Conservation (phyloP, 352 stramenopile species). For the Phytophthora cactorum region DNA sequence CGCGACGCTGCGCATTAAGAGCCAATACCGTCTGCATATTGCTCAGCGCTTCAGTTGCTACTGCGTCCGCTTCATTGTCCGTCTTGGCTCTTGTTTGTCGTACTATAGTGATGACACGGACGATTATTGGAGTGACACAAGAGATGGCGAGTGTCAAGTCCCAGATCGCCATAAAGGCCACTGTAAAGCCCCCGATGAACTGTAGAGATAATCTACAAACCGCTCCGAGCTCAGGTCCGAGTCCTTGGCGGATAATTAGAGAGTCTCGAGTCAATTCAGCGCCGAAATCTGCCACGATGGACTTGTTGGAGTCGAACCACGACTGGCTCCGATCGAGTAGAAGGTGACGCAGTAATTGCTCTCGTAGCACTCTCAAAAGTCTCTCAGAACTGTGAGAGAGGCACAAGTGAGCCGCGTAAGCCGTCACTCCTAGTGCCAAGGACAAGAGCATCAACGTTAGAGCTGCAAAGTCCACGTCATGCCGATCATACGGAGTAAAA, state of each 20-base stretch:
- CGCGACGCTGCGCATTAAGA: constrained; percentile 37
- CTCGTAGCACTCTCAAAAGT: constrained; percentile 20
- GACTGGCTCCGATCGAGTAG: constrained; percentile 28
- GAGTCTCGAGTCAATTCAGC: constrained; percentile 25
- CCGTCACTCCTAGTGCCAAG: constrained; percentile 22
- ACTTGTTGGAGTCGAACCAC: constrained; percentile 26
- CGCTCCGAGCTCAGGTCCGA: constrained; percentile 23
- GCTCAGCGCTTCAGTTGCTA: constrained; percentile 32
- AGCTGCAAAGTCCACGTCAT: constrained; percentile 19
- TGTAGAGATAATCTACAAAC: constrained; percentile 24
- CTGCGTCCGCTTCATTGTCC: constrained; percentile 23
- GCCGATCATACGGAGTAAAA: constrained; percentile 24
- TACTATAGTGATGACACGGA: constrained; percentile 1
- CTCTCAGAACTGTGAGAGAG: constrained; percentile 27
- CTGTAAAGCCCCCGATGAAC: constrained; percentile 19
- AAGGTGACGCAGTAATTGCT: constrained; percentile 31
- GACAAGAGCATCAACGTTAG: constrained; percentile 30
- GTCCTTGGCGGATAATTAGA: constrained; percentile 22
- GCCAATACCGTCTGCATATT: constrained; percentile 38
- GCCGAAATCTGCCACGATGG: constrained; percentile 1
- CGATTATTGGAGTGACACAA: constrained; percentile 16
- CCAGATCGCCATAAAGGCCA: constrained; percentile 31
- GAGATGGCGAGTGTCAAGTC: constrained; percentile 29
- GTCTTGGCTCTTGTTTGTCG: neutral
- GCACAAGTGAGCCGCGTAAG: constrained; percentile 34